Evolutionary conservation across 2,329 filamentous ascomycete species (phyloP), one percentile per base, ranked within the genome.

Genomic region (Chrysoporthe deuterocubensis): DNA sequence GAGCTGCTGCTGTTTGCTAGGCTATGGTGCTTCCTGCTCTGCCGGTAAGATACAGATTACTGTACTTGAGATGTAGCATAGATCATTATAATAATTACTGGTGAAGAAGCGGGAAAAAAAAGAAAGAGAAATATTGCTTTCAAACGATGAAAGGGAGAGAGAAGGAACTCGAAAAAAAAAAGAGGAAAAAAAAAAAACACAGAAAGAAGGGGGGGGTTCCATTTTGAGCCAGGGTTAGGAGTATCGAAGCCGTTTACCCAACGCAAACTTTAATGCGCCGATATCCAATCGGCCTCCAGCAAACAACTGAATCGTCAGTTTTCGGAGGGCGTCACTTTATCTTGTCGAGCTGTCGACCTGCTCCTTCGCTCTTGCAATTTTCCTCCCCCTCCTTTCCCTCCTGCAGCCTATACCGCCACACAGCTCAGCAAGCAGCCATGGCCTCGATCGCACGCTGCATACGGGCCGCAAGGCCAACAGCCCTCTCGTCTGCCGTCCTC

Each of bases 371-470:
- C 63, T 52, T 16, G 16, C 21, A 37, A 52, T 40, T 63, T 52
- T 57, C 42, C 58, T 43, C 8, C 18, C 40, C 56, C 65, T 52
- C 44, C 48, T 44, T 43, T n/a, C 40, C 21, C 21, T 21, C 21
- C 40, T 21, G 65, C 58, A 64, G 58, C 37, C 52, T n/a, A 57
- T 46, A 26, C 48, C 9, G 16, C 44, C 42, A 61, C 40, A 46
- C 58, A 61, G 26, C 42, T 44, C 59, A 46, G 43, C 42, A 44
- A 9, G 40, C 68, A 75, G 79, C 75, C 79, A 89, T 89, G 87
- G 86, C 87, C 72, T 89, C 87, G 80, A 85, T 90, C 80, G 83
- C 84, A 75, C 83, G 86, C 74, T 84, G 83, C 76, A 77, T 87
- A 71, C 81, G 83, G 78, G 80, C 80, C 71, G 81, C 81, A 70